Base-by-base conservation (phyloP, 768 basidiomycete species). In the Harrya chromipes region DNA sequence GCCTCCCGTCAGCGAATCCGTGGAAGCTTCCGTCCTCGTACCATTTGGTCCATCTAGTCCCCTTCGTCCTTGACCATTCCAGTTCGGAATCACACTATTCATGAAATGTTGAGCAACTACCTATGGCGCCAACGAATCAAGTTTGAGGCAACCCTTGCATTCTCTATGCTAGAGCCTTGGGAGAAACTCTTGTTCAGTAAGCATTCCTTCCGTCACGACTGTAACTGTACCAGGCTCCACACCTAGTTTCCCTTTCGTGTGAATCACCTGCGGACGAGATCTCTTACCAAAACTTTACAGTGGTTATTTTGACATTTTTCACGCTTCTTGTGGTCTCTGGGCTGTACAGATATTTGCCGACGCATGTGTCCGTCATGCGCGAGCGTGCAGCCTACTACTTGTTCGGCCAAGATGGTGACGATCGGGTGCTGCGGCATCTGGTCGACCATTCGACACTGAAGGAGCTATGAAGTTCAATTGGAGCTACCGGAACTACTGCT, bases 81-180 rank as follows among this genome's bases (percentile, higher is more conserved):
- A 11, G 19, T 40, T 21, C 20, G 2, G 14, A 44, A 13, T 33
- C 35, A 27, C n/a, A 20, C 49, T 41, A 46, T 61, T 45, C 42
- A 62, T 54, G 55, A 54, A 46, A 68, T 66, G 61, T 55, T 66
- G 57, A 56, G 51, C 24, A 53, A 68, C 39, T 68, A 68, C 52
- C 46, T 68, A 19, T 57, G 55, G 58, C 66, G 68, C 19, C 68
- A 70, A 34, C 56, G 66, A 39, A 47, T 46, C 46, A 70, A 66
- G 53, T 65, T 68, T 37, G 84, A 85, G 64, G 70, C 76, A 11
- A 84, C 82, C 0, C 77, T 82, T 46, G 85, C 74, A 4, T 67
- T 85, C 37, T 72, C 75, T 16, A 78, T 86, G 72, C 71, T 85
- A 50, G 84, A 87, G 64, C 76, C 80, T 48, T 86, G 85, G 85